Evolutionary conservation across 208 protist genomes (phyloP).

Genomic region (Acanthamoeba healyi): DNA sequence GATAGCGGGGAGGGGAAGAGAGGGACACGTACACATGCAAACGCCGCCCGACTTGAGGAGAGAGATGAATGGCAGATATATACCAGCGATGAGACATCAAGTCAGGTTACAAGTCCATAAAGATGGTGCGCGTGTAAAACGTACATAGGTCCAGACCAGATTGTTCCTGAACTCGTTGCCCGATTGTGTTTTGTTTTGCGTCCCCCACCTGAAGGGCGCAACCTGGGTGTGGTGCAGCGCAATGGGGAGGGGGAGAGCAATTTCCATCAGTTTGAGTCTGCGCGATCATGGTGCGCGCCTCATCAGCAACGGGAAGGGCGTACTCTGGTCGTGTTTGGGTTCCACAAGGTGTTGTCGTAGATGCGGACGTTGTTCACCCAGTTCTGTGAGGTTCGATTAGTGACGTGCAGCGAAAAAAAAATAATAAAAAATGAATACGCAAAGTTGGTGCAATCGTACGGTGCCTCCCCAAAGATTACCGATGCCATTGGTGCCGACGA

Average conservation of each 20-base stretch:
- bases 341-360: conserved; percentile 35
- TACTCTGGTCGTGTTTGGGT: background rate
- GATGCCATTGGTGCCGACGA: background rate
- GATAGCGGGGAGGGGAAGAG: background rate
- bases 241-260: too few relatives aligned
- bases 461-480: background rate
- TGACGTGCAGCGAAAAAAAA: background rate
- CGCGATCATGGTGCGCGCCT: background rate
- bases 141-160: background rate
- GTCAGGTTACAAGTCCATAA: background rate
- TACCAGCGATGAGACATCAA: background rate
- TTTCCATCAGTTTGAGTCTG: too few relatives aligned
- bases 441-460: background rate
- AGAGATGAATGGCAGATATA: background rate
- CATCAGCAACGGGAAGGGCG: background rate
- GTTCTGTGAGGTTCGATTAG: background rate
- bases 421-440: background rate
- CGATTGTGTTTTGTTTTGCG: background rate
- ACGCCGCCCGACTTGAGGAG: too few relatives aligned
- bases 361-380: background rate
- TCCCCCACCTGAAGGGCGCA: background rate
- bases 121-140: background rate
- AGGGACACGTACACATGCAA: background rate
- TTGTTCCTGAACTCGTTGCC: background rate
- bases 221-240: background rate